phyloP scores from a whole-genome alignment of 148 eudicot genomes.

The Heliosperma pusillum region DNA sequence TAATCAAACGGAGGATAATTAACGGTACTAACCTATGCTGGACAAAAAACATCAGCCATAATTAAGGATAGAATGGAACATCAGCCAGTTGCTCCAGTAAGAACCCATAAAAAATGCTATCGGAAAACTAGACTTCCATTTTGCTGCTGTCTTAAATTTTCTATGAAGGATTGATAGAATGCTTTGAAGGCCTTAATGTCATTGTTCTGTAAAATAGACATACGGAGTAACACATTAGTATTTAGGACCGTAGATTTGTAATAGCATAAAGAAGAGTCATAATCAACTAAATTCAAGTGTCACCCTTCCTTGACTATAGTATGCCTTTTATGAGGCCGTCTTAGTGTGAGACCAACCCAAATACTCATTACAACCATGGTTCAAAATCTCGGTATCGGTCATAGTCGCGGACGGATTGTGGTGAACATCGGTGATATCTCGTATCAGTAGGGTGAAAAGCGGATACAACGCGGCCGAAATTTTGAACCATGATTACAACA shows the following conservation, averaged over 20 bases:
- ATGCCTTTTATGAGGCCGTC: too few relatives aligned
- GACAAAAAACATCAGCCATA: conserved; percentile 27
- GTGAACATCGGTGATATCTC: too few relatives aligned
- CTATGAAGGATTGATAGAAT: conserved; percentile 73
- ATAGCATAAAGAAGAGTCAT: conserved; percentile 5
- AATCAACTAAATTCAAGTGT: neutral
- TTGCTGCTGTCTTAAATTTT: conserved; percentile 70
- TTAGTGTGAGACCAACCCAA: too few relatives aligned
- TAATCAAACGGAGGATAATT: conserved; percentile 9
- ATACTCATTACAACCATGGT: too few relatives aligned
- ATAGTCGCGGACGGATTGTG: too few relatives aligned
- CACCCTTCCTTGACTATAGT: neutral
- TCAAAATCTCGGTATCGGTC: too few relatives aligned
- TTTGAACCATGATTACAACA: too few relatives aligned
- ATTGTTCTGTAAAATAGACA: conserved; percentile 46
- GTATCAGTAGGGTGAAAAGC: too few relatives aligned
- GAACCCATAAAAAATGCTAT: conserved; percentile 47
- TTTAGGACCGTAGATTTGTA: neutral
- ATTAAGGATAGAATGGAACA: conserved; percentile 21
- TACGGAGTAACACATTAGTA: conserved; percentile 6
- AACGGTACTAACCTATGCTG: conserved; percentile 38
- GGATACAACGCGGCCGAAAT: too few relatives aligned
- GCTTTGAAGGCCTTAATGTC: conserved; percentile 70
- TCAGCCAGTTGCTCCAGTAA: conserved; percentile 17
- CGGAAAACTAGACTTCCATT: conserved; percentile 95